Base-by-base conservation (phyloP, 1,139 yeast genomes). In the Pichia inconspicua region DNA sequence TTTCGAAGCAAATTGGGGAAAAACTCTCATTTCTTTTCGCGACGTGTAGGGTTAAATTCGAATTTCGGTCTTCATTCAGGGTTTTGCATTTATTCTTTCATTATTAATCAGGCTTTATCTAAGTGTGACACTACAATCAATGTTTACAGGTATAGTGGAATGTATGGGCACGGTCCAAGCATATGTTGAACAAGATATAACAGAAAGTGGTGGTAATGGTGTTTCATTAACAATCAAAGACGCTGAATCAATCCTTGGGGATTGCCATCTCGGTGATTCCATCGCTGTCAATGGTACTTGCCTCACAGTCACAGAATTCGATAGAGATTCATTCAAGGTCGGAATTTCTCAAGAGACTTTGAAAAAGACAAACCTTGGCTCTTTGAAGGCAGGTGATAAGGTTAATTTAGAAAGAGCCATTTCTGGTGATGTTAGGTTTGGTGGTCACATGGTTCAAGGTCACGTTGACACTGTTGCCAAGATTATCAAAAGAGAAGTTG, bases 371-470 rank as follows among this genome's bases (percentile, higher is more conserved):
- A 83, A 85, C 56, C 70, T 92, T 47, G 94, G 92, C 1, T 66
- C 66, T 8, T 70, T 87, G 54, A 66, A 64, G 52, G 51, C 58
- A 0, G 92, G 89, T 2, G 66, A 77, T 27, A 72, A 73, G 53
- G 96, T 92, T 37, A 90, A 94, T 62, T 72, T 92, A 57, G 99
- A 92, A 66, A 74, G 98, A 53, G 98, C 98, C 0, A 89, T 92
- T 51, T 77, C 61, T 57, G 86, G 74, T 5, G 89, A 86, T 47
- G 89, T 83, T 12, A 73, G 98, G 54, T 79, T 90, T 61, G 98
- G 99, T 28, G 98, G 99, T 1, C 99, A 92, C 66, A 80, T 90
- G 53, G 98, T 92, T 1, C 98, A 92, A 60, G 99, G 98, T 14
- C 99, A 92, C 68, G 90, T 94, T 34, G 98, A 92, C 63, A 87